A percentile compares a stretch with the other conserved stretches of the same genome.
Evolutionary conservation across 2,329 filamentous ascomycete genomes (phyloP).

Genomic region (Xylaria sp.): DNA sequence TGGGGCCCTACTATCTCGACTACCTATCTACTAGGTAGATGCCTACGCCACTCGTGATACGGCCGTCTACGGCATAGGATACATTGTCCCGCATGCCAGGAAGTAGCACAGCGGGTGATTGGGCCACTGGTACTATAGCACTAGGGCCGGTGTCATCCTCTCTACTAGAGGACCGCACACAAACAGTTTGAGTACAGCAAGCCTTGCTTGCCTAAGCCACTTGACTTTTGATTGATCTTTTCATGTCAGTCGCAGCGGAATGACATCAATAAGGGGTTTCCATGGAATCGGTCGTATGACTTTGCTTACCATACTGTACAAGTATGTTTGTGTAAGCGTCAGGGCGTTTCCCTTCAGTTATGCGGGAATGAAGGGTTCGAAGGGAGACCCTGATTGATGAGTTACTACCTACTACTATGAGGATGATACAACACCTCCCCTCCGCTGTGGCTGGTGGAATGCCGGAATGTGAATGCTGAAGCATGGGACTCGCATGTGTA

Average conservation of each 20-base stretch:
- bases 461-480: slow-evolving; percentile 16
- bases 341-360: no score
- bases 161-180: background rate
- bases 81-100: slow-evolving; percentile 12
- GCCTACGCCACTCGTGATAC: slow-evolving; percentile 17
- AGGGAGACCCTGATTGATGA: background rate
- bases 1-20: background rate
- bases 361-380: background rate
- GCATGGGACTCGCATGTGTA: slow-evolving; percentile 14
- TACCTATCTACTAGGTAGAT: background rate
- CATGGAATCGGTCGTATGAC: background rate
- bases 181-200: background rate
- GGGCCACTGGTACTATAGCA: background rate
- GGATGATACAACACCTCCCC: background rate
- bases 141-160: background rate
- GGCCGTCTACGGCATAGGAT: slow-evolving; percentile 21
- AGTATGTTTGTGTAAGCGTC: background rate
- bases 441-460: background rate
- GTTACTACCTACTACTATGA: background rate
- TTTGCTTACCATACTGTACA: background rate
- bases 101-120: slow-evolving; percentile 18
- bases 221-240: background rate
- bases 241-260: background rate
- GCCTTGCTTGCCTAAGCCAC: background rate
- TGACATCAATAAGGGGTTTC: background rate